Evolutionary conservation across 176 grass and related monocot genomes (phyloP), one percentile per base, ranked within the genome.

Genomic region (Avena eriantha): DNA sequence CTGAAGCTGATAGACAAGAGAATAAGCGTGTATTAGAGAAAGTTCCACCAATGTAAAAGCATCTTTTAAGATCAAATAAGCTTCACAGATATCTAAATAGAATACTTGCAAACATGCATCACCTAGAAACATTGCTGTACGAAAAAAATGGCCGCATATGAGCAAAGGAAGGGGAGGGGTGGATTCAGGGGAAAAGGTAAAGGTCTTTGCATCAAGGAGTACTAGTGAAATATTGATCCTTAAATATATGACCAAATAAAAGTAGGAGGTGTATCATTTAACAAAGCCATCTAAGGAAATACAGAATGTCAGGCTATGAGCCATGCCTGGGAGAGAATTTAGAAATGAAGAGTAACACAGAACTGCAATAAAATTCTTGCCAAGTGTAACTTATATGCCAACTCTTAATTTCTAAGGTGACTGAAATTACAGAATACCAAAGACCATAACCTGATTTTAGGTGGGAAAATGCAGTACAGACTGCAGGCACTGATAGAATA

Each of bases 1-100:
- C 45, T 63, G 79, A 64, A 41, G 79, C 85, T 86, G 87, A 55
- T 24, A 83, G 83, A 88, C 61, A 78, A 70, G 29, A 82, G 86
- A 86, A 54, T 0, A 80, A 45, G 8, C 29, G 29, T 39, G 35
- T 24, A 82, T 84, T 51, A 80, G 63, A 26, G 78, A 24, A 84
- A 66, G 75, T 10, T 45, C n/a, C 15, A 65, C 45, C 53, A 69
- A 65, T 69, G 26, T 88, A 22, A 84, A 66, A 81, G 21, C 29
- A 61, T 84, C 58, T 41, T 83, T 29, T 15, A 41, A 13, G 23
- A 84, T 80, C 33, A 68, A 74, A 91, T 76, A 81, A 76, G 36
- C 26, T 75, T 76, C 61, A 69, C n/a, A 18, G 21, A 51, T 69
- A 24, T 39, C 11, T 78, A 75, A 23, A 77, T 19, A 69, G n/a